Percentiles rank a stretch among this genome's conserved stretches.
Conservation (phyloP, 345 rosid species). For the Hibiscus trionum region DNA sequence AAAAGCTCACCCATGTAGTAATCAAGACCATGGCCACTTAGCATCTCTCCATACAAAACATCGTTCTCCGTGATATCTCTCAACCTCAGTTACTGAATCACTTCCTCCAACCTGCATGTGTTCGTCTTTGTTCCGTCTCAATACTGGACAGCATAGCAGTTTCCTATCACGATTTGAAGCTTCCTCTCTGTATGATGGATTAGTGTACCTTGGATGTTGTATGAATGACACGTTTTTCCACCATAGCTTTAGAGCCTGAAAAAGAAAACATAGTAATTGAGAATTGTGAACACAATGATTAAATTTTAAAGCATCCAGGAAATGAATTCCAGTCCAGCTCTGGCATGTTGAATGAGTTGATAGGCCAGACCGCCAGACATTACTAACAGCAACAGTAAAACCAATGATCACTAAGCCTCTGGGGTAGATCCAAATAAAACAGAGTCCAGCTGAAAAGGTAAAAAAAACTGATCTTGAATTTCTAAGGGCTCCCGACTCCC, state of each 20-base stretch:
- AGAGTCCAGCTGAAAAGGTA: background rate
- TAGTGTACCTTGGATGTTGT: conserved; percentile 65
- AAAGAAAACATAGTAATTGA: background rate
- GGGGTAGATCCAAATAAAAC: background rate
- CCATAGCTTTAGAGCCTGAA: conserved; percentile 82
- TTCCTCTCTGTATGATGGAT: conserved; percentile 57
- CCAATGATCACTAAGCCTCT: background rate
- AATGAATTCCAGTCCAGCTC: background rate
- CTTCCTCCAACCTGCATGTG: conserved; percentile 13
- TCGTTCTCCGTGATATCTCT: conserved; percentile 22
- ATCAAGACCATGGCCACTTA: conserved; percentile 86
- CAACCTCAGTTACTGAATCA: conserved; percentile 7
- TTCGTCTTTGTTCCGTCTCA: conserved; percentile 14
- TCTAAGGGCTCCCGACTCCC: no score
- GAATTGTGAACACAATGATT: background rate
- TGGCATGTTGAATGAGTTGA: background rate
- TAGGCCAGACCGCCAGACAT: background rate
- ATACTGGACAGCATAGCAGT: conserved; percentile 36
- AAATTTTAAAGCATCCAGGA: background rate
- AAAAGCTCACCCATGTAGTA: background rate
- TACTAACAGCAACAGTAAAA: background rate
- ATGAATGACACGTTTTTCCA: conserved; percentile 73
- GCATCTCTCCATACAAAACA: conserved; percentile 84
- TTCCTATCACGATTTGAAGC: conserved; percentile 44
- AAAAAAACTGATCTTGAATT: background rate